Percentiles rank a stretch among this genome's conserved stretches.
These are phyloP conservation scores for Leptomonas pyrrhocoris DNA, from an alignment of 208 protist species.

Conservation along the genomic window DNA sequence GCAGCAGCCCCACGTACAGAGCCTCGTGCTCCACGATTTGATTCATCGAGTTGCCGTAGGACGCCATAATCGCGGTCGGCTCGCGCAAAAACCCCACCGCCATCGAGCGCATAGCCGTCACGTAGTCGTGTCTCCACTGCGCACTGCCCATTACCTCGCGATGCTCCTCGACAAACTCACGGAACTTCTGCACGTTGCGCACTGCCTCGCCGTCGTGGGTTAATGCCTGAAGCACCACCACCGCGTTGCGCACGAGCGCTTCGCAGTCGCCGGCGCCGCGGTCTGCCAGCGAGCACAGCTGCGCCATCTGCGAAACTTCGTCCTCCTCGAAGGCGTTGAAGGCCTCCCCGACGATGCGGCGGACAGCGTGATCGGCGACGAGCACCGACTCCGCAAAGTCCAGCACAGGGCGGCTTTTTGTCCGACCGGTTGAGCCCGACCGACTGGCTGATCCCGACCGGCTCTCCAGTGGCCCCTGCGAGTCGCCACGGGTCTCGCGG, in stretches of 20 bases:
- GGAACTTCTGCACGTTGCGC: slow-evolving; percentile 14
- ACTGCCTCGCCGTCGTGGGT: slow-evolving; percentile 17
- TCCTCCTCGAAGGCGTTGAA: slow-evolving; percentile 11
- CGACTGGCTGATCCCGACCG: background rate
- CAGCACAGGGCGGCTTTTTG: background rate
- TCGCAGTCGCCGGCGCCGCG: slow-evolving; percentile 12
- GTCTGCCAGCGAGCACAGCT: slow-evolving; percentile 25
- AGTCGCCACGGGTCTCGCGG: background rate
- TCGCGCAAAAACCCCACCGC: slow-evolving; percentile 29
- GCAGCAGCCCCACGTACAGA: slow-evolving; percentile 37
- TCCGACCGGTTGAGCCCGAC: no score
- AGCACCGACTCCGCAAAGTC: slow-evolving; percentile 19
- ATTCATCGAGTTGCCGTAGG: slow-evolving; percentile 28
- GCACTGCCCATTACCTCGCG: slow-evolving; percentile 9
- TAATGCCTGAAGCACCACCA: slow-evolving; percentile 25
- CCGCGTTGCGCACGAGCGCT: slow-evolving; percentile 19
- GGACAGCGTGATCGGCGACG: slow-evolving; percentile 18
- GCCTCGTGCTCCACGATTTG: slow-evolving; percentile 33
- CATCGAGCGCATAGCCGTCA: slow-evolving; percentile 33
- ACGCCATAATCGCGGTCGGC: slow-evolving; percentile 17
- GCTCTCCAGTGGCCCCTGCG: background rate
- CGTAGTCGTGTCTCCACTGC: slow-evolving; percentile 30
- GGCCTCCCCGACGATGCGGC: slow-evolving; percentile 19
- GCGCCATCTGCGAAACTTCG: slow-evolving; percentile 17
- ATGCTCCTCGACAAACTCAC: background rate